Conservation (phyloP, 768 basidiomycete genomes). For the Phylloporus rhodoxanthus region DNA sequence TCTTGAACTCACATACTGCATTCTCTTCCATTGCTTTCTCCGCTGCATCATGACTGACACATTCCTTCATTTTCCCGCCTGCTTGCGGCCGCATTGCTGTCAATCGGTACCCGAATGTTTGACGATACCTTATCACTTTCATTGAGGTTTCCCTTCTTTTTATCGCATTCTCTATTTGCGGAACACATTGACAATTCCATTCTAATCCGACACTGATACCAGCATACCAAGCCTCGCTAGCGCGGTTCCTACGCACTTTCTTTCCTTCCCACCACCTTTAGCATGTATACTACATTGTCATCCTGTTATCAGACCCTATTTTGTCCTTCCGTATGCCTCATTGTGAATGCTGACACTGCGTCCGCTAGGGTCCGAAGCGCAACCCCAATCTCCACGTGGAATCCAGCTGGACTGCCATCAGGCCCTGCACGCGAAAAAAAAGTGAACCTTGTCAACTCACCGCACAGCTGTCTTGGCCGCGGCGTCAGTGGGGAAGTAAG, state of each 20-base stretch:
- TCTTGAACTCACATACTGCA: slow-evolving; percentile 26
- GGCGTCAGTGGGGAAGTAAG: slow-evolving; percentile 75
- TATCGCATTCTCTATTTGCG: slow-evolving; percentile 35
- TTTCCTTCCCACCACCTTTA: slow-evolving; percentile 3
- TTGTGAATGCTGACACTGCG: slow-evolving; percentile 94
- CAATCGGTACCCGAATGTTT: slow-evolving; percentile 25
- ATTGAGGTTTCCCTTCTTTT: slow-evolving; percentile 21
- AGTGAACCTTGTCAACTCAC: slow-evolving; percentile 36
- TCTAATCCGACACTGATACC: slow-evolving; percentile 27
- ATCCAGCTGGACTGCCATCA: slow-evolving; percentile 60
- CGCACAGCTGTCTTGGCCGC: slow-evolving; percentile 90
- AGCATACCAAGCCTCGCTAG: slow-evolving; percentile 16
- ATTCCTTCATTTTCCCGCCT: slow-evolving; percentile 21
- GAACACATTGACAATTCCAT: slow-evolving; percentile 30
- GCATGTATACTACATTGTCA: slow-evolving; percentile 19
- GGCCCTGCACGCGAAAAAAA: slow-evolving; percentile 4
- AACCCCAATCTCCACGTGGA: slow-evolving; percentile 95
- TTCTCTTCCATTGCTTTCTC: slow-evolving; percentile 23
- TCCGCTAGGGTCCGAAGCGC: slow-evolving; percentile 89
- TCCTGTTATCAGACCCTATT: slow-evolving; percentile 12
- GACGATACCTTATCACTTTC: slow-evolving; percentile 34
- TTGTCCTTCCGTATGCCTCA: slow-evolving; percentile 60
- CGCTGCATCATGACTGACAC: slow-evolving; percentile 28
- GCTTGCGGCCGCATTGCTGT: slow-evolving; percentile 18
- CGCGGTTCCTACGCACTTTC: slow-evolving; percentile 16